Percentiles rank a stretch among this genome's conserved stretches.
phyloP scores from a whole-genome alignment of 2,329 filamentous ascomycete genomes.

The Cordyceps farinosa region DNA sequence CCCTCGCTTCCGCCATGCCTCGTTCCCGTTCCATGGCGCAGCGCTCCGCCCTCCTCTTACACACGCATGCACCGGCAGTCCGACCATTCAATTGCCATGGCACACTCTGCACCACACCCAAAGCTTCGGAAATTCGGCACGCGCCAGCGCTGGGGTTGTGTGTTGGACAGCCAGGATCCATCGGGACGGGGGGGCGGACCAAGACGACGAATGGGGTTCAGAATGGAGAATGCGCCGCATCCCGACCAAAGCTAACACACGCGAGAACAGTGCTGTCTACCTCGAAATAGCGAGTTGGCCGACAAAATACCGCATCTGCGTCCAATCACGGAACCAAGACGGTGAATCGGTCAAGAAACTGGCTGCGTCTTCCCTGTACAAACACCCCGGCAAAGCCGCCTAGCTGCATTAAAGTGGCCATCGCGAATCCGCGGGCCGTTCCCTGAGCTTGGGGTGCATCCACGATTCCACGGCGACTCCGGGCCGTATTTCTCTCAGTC shows the following conservation, averaged over 20 bases:
- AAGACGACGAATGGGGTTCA: not conserved
- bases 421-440: constrained; percentile 8
- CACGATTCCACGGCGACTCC: not conserved
- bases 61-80: not conserved
- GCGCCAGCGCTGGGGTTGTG: not conserved
- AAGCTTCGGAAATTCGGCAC: constrained; percentile 11
- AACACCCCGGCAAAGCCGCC: not conserved
- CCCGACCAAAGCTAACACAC: not conserved
- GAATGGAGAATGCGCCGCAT: not conserved
- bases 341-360: not conserved
- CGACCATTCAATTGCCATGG: not conserved
- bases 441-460: constrained; percentile 4
- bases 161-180: constrained; percentile 5
- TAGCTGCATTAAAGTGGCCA: not conserved
- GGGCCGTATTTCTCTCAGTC: not conserved
- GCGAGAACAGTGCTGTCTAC: not conserved
- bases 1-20: constrained; percentile 6
- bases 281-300: not conserved
- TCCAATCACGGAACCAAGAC: not conserved
- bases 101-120: not conserved
- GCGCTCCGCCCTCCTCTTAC: not conserved
- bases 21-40: not conserved
- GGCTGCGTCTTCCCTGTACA: not conserved
- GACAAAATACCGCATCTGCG: not conserved
- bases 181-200: not conserved